These are phyloP conservation scores for Cryphonectria nitschkei DNA, from an alignment of 2,329 filamentous ascomycete genomes.

Conservation along the genomic window DNA sequence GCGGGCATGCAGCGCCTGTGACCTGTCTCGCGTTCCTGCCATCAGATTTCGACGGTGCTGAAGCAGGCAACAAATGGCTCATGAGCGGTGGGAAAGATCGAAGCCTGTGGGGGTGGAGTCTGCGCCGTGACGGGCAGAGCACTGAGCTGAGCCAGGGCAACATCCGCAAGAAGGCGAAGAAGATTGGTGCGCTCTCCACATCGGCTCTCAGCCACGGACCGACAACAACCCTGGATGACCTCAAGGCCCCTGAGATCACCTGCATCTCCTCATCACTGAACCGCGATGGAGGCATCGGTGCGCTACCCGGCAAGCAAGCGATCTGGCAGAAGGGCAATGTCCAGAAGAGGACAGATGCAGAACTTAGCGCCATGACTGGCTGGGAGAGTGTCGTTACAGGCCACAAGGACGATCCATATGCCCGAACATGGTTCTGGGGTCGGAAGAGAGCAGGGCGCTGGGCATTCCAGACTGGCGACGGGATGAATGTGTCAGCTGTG, in stretches of 20 bases:
- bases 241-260: constrained; percentile 91
- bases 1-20: constrained; percentile 86
- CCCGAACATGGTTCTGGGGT: constrained; percentile 98
- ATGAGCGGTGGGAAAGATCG: constrained; percentile 87
- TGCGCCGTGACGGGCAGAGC: constrained; percentile 92
- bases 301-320: constrained; percentile 74
- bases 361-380: constrained; percentile 77
- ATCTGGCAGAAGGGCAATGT: constrained; percentile 81
- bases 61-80: constrained; percentile 90
- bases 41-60: constrained; percentile 84
- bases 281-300: constrained; percentile 90
- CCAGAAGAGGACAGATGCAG: constrained; percentile 68
- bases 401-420: constrained; percentile 81
- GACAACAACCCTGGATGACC: constrained; percentile 68
- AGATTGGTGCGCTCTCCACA: constrained; percentile 71
- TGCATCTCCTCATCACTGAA: constrained; percentile 91
- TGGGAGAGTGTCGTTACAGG: constrained; percentile 98
- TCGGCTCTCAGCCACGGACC: constrained; percentile 61
- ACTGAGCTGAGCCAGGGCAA: constrained; percentile 90
- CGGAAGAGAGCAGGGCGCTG: constrained; percentile 90
- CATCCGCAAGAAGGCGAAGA: constrained; percentile 86
- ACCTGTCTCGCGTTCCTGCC: constrained; percentile 84
- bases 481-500: constrained; percentile 81
- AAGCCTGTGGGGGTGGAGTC: constrained; percentile 94
- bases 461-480: constrained; percentile 87